Conservation (phyloP, 345 rosid species). For the Ceriops zippeliana region DNA sequence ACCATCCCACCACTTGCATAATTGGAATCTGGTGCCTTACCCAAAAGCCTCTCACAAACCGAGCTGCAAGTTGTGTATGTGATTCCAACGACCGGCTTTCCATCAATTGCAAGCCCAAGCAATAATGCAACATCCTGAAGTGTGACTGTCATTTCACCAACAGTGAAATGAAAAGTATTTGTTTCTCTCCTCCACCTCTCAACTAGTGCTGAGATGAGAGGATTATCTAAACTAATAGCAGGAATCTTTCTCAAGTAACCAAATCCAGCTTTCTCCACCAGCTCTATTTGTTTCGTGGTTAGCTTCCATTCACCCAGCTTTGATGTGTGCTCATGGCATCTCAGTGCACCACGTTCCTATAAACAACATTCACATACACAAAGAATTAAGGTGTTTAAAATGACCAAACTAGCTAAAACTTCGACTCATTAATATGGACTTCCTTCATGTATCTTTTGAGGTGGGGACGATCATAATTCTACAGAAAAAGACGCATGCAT, state of each 20-base stretch:
- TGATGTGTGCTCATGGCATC: slow-evolving; percentile 97
- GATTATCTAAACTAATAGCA: slow-evolving; percentile 89
- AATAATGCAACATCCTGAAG: slow-evolving; percentile 75
- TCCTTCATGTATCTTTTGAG: not conserved
- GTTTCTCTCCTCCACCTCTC: slow-evolving; percentile 98
- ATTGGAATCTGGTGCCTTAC: slow-evolving; percentile 59
- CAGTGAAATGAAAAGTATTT: slow-evolving; percentile 79
- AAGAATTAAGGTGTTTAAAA: not conserved
- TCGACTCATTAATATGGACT: not conserved
- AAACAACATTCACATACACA: not conserved
- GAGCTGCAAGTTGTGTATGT: slow-evolving; percentile 70
- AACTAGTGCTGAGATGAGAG: slow-evolving; percentile 84
- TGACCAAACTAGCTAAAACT: not conserved
- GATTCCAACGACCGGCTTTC: slow-evolving; percentile 82
- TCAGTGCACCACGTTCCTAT: slow-evolving; percentile 90
- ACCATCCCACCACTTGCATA: slow-evolving; percentile 99
- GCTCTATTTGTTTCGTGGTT: slow-evolving; percentile 58
- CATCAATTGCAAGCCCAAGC: slow-evolving; percentile 84
- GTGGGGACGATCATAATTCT: no score
- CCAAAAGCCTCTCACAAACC: slow-evolving; percentile 68
- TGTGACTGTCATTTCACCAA: slow-evolving; percentile 92
- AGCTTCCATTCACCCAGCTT: slow-evolving; percentile 92
- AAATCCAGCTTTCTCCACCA: slow-evolving; percentile 88
- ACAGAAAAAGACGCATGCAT: no score
- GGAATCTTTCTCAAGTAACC: slow-evolving; percentile 85